Evolutionary conservation across 2,329 filamentous ascomycete species (phyloP).

Genomic region (Pseudogymnoascus sp.): DNA sequence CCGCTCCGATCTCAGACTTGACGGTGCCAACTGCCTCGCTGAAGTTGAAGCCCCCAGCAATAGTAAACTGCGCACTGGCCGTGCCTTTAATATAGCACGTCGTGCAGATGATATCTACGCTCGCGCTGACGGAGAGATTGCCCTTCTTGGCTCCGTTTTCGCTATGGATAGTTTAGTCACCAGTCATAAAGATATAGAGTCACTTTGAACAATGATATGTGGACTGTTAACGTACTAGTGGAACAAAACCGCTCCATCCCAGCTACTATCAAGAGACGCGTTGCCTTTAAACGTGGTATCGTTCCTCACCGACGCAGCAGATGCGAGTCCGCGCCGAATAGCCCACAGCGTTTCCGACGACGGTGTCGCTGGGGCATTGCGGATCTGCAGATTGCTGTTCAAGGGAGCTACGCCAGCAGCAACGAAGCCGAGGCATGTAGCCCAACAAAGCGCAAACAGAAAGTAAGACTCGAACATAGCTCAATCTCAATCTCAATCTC

Average conservation of each 20-base stretch:
- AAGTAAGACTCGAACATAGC: neutral
- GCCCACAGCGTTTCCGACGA: slow-evolving; percentile 19
- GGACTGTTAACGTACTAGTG: slow-evolving; percentile 23
- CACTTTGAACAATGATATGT: slow-evolving; percentile 7
- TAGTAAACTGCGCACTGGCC: slow-evolving; percentile 36
- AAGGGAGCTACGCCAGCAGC: slow-evolving; percentile 6
- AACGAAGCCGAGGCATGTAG: neutral
- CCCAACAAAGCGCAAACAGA: slow-evolving; percentile 5
- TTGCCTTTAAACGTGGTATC: slow-evolving; percentile 25
- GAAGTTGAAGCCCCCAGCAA: slow-evolving; percentile 36
- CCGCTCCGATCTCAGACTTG: slow-evolving; percentile 27
- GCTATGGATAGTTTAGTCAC: neutral
- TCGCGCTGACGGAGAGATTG: slow-evolving; percentile 18
- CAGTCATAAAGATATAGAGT: neutral
- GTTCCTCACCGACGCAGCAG: slow-evolving; percentile 15
- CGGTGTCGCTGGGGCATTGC: slow-evolving; percentile 18
- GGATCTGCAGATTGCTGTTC: slow-evolving; percentile 18
- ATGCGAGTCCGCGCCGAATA: slow-evolving; percentile 21
- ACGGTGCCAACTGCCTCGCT: slow-evolving; percentile 29
- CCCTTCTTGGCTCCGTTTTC: slow-evolving; percentile 13
- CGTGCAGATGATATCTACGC: slow-evolving; percentile 38
- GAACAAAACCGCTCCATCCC: slow-evolving; percentile 33
- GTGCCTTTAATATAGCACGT: slow-evolving; percentile 44
- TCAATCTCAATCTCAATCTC: neutral
- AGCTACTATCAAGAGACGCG: slow-evolving; percentile 33